A percentile compares a stretch with the other conserved stretches of the same genome.
Conservation (phyloP, 768 basidiomycete genomes). For the Hygrocybe coccinea region DNA sequence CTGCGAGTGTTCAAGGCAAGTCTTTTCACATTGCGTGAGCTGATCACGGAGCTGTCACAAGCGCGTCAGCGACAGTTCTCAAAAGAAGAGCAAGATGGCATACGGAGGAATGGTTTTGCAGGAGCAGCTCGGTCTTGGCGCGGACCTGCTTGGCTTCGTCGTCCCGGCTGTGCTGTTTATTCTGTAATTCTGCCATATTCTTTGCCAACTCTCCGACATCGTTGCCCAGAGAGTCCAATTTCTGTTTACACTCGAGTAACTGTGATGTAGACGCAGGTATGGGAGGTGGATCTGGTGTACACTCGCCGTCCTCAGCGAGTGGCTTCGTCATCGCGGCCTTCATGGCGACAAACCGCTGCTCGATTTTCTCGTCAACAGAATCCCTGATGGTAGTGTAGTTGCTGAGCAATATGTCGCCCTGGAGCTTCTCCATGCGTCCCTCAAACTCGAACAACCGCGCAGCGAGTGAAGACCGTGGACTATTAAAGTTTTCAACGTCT, state of each 20-base stretch:
- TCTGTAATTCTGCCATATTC: not conserved
- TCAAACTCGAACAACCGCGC: not conserved
- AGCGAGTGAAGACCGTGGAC: not conserved
- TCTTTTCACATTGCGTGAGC: not conserved
- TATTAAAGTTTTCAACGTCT: not conserved
- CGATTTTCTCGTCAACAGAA: not conserved
- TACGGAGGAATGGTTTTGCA: not conserved
- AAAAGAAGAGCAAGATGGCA: not conserved
- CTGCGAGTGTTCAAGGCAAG: not conserved
- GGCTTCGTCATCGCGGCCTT: not conserved
- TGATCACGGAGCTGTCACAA: slow-evolving; percentile 1
- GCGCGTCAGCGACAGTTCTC: not conserved
- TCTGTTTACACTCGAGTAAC: not conserved
- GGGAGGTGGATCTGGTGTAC: not conserved
- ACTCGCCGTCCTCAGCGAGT: not conserved
- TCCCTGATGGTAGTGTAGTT: not conserved
- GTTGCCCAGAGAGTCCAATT: not conserved
- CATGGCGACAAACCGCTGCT: not conserved
- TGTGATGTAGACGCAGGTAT: not conserved
- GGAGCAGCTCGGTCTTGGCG: not conserved
- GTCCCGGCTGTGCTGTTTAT: not conserved
- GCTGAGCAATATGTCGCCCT: not conserved
- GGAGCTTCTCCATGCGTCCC: not conserved
- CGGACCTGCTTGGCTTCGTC: not conserved
- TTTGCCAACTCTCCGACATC: not conserved